A percentile compares a stretch with the other conserved stretches of the same genome.
phyloP scores from a whole-genome alignment of 306 rosid genomes.

The Acacia confusa region DNA sequence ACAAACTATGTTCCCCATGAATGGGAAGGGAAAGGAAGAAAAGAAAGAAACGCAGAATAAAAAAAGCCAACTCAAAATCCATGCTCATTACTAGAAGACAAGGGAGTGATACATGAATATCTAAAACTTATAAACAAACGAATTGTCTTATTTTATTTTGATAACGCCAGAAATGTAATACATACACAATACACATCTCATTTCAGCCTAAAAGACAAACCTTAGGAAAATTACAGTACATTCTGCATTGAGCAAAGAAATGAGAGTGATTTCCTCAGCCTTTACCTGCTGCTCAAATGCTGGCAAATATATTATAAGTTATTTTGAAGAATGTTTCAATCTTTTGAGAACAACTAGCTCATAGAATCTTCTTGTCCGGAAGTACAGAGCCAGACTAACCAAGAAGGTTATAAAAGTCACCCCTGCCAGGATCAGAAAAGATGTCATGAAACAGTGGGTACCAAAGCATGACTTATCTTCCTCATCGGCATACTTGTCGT shows the following conservation, averaged over 20 bases:
- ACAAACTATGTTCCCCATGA: background rate
- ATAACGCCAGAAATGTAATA: background rate
- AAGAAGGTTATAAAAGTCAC: constrained; percentile 63
- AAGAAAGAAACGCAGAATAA: background rate
- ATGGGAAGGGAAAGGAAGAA: background rate
- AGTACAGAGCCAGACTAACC: constrained; percentile 57
- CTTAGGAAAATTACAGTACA: background rate
- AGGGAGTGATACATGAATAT: background rate
- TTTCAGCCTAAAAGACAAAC: constrained; percentile 7
- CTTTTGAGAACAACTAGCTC: constrained; percentile 48
- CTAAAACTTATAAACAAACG: constrained; percentile 6
- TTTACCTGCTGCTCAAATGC: constrained; percentile 33
- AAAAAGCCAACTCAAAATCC: background rate
- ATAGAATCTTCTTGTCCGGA: constrained; percentile 69
- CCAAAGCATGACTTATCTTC: constrained; percentile 58
- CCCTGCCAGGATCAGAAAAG: constrained; percentile 70
- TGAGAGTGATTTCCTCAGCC: constrained; percentile 26
- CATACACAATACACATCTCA: constrained; percentile 13
- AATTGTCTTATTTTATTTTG: background rate
- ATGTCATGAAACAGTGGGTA: constrained; percentile 65
- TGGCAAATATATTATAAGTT: constrained; percentile 3
- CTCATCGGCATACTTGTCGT: constrained; percentile 55
- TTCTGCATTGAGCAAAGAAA: constrained; percentile 24
- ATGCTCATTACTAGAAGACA: constrained; percentile 19
- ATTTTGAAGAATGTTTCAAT: constrained; percentile 38